A percentile compares a stretch with the other conserved stretches of the same genome.
These are phyloP conservation scores for Liquidambar formosana DNA, from an alignment of 164 flowering plant genomes.

Conservation along the genomic window DNA sequence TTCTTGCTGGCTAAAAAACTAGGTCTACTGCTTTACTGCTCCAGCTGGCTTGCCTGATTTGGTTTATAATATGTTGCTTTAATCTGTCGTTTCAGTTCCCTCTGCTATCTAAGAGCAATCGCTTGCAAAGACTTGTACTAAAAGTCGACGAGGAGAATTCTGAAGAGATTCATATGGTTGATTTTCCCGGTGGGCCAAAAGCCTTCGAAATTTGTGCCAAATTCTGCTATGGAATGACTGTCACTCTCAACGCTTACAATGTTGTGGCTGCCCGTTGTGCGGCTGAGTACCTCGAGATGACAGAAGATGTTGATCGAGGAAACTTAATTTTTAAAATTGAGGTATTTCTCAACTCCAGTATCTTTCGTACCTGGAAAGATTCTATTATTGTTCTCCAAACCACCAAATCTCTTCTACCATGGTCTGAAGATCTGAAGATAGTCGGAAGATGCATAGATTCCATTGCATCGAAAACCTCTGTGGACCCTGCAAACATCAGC, in stretches of 20 bases:
- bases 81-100: conserved; percentile 63
- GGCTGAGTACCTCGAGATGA: conserved; percentile 74
- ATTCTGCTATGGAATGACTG: conserved; percentile 89
- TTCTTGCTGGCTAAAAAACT: conserved; percentile 1
- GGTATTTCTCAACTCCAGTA: conserved; percentile 76
- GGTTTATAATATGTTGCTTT: not conserved
- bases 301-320: conserved; percentile 74
- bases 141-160: conserved; percentile 51
- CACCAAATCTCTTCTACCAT: conserved; percentile 65
- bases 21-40: not conserved
- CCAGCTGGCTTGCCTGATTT: not conserved
- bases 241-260: conserved; percentile 86
- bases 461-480: conserved; percentile 78
- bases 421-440: conserved; percentile 84
- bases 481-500: conserved; percentile 62
- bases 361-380: conserved; percentile 91
- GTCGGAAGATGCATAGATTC: conserved; percentile 84
- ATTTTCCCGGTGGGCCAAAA: conserved; percentile 85
- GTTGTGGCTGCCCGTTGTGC: conserved; percentile 89
- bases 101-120: conserved; percentile 73
- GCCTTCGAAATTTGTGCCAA: conserved; percentile 92
- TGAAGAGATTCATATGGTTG: conserved; percentile 54
- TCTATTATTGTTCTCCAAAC: conserved; percentile 86
- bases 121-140: conserved; percentile 62
- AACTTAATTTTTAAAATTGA: conserved; percentile 79